Base-by-base conservation (phyloP, 2,329 filamentous ascomycete genomes). In the Ceratocystis harringtonii region DNA sequence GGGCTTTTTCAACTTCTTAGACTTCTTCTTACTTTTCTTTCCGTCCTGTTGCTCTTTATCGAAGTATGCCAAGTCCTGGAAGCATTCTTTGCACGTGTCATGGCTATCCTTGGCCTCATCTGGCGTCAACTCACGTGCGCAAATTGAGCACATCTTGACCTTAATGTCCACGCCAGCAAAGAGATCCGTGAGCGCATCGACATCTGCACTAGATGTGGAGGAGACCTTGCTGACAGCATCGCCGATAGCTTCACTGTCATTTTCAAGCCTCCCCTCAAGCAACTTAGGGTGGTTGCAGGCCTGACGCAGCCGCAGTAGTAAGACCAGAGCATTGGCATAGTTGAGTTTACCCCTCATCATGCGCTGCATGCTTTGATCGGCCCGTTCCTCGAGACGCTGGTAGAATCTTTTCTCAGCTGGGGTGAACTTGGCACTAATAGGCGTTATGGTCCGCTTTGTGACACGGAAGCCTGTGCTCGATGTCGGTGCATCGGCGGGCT, bases 241-340 rank as follows among this genome's bases (percentile, higher is more conserved):
- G 17, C 62, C 67, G 3, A 85, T 87, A 0, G 85, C 81, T 65
- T 96, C 77, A 1, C 90, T 89, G 71, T 97, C 94, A 70, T 87
- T 90, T 73, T 99, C 94, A 66, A 96, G 79, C 72, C 95, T 92
- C 69, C 86, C 87, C 69, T 90, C 89, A 12, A 96, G 87, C 58
- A 99, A 80, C 69, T 90, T 87, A 0, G 92, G 91, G 73, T 99
- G 94, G 72, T 99, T 96, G 75, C 94, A 99, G 22, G 91, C 89
- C 74, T 99, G 94, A 67, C 94, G 83, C 68, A 99, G 79, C 48
- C 94, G 86, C 65, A 99, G 78, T n/a, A 99, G 82, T 68, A 99
- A 78, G 12, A 96, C 92, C 72, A 99, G 84, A 19, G 94, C 94
- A 71, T 91, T 95, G 67, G 95, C 92, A 73, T 97, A 97, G 76